These are phyloP conservation scores for Eutrema salsugineum DNA, from an alignment of 441 rosid genomes.

Conservation along the genomic window DNA sequence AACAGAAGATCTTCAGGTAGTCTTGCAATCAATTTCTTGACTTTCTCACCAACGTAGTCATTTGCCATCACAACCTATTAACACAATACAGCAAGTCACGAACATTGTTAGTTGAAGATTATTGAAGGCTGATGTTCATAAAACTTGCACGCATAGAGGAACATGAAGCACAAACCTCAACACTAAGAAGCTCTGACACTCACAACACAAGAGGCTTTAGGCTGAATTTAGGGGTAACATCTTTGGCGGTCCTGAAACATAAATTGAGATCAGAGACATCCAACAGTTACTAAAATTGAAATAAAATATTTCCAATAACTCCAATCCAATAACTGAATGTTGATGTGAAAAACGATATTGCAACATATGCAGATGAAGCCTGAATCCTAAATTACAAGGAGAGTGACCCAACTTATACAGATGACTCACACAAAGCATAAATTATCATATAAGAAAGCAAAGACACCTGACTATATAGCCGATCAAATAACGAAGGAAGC, in stretches of 20 bases:
- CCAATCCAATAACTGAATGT: background rate
- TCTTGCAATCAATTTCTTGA: constrained; percentile 65
- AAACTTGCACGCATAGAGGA: background rate
- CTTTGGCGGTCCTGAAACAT: constrained; percentile 93
- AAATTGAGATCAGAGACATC: constrained; percentile 14
- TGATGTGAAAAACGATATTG: background rate
- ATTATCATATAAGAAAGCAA: background rate
- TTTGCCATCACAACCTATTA: constrained; percentile 82
- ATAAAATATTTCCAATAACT: background rate
- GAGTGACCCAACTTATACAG: background rate
- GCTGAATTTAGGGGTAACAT: constrained; percentile 96
- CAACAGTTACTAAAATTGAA: background rate
- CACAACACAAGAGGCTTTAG: constrained; percentile 94
- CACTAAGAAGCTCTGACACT: constrained; percentile 86
- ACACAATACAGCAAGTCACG: background rate
- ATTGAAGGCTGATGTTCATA: background rate
- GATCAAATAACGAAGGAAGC: no score
- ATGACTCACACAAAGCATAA: background rate
- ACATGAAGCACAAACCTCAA: constrained; percentile 47
- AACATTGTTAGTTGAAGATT: background rate
- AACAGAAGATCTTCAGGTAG: constrained; percentile 72
- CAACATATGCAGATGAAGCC: background rate
- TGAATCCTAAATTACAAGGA: background rate
- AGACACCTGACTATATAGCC: background rate
- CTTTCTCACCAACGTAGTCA: constrained; percentile 86